Percentiles rank a stretch among this genome's conserved stretches.
These are phyloP conservation scores for Boeremia lycopersici DNA, from an alignment of 2,329 filamentous ascomycete species.

Conservation along the genomic window DNA sequence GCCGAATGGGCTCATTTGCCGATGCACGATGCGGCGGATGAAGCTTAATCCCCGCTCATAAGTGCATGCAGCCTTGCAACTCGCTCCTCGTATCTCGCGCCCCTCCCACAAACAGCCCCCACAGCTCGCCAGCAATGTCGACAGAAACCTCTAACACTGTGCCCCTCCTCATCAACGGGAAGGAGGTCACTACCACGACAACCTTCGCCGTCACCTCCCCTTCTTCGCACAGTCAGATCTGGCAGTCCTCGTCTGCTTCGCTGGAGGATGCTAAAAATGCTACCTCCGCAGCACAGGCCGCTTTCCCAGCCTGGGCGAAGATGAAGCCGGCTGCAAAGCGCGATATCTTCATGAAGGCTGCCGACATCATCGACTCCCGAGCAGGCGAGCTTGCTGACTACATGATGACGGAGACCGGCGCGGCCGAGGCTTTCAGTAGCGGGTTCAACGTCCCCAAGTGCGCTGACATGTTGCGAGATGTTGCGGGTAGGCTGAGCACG, in stretches of 20 bases:
- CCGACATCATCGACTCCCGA: slow-evolving; percentile 66
- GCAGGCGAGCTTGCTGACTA: slow-evolving; percentile 65
- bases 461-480: slow-evolving; percentile 57
- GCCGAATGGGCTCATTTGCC: slow-evolving; percentile 2
- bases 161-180: slow-evolving; percentile 57
- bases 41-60: not conserved
- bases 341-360: slow-evolving; percentile 72
- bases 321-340: slow-evolving; percentile 66
- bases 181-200: slow-evolving; percentile 54
- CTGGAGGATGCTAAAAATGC: slow-evolving; percentile 62
- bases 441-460: slow-evolving; percentile 50
- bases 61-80: not conserved
- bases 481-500: slow-evolving; percentile 56
- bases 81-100: not conserved
- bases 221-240: slow-evolving; percentile 57
- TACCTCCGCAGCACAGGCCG: slow-evolving; percentile 65
- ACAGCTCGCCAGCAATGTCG: not conserved
- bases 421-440: slow-evolving; percentile 46
- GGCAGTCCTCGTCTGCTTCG: slow-evolving; percentile 63
- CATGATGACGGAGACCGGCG: slow-evolving; percentile 65
- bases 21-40: not conserved
- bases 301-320: slow-evolving; percentile 72
- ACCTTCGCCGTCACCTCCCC: slow-evolving; percentile 66
- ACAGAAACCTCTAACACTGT: slow-evolving; percentile 41
- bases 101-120: not conserved